Evolutionary conservation across 2,329 filamentous ascomycete species (phyloP).

Genomic region (Sarocladiaceae sp.): DNA sequence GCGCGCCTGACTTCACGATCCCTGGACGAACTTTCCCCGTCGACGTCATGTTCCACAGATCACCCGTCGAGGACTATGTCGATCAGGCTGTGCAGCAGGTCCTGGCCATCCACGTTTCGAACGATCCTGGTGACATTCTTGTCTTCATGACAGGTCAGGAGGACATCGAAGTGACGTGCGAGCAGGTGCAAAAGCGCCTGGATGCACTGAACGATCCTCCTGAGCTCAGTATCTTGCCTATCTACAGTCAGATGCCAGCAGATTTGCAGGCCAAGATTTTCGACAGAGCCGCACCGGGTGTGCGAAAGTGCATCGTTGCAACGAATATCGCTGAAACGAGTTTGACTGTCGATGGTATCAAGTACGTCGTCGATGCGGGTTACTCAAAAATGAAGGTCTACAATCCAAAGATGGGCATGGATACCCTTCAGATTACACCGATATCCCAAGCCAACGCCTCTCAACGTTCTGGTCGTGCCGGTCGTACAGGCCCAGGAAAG

Average conservation of each 20-base stretch:
- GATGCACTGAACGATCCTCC: conserved; percentile 90
- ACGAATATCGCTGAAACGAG: conserved; percentile 99
- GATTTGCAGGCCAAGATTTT: conserved; percentile 98
- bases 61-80: conserved; percentile 95
- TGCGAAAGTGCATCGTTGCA: conserved; percentile 95
- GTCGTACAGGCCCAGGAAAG: conserved; percentile 91
- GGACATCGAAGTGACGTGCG: conserved; percentile 95
- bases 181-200: conserved; percentile 82
- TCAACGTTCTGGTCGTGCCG: conserved; percentile 89
- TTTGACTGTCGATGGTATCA: conserved; percentile 96
- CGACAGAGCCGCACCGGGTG: conserved; percentile 81
- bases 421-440: conserved; percentile 94
- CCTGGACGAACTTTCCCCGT: conserved; percentile 95
- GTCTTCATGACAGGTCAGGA: conserved; percentile 99
- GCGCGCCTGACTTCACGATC: conserved; percentile 93
- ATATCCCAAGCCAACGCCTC: conserved; percentile 96
- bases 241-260: conserved; percentile 99
- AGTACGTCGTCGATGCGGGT: conserved; percentile 96
- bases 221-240: conserved; percentile 89
- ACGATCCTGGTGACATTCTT: conserved; percentile 87
- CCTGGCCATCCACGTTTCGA: conserved; percentile 91
- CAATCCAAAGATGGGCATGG: conserved; percentile 99
- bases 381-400: conserved; percentile 99
- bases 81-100: conserved; percentile 96
- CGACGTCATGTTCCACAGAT: conserved; percentile 91